These are phyloP conservation scores for Biscogniauxia marginata DNA, from an alignment of 2,329 filamentous ascomycete genomes.

Conservation along the genomic window DNA sequence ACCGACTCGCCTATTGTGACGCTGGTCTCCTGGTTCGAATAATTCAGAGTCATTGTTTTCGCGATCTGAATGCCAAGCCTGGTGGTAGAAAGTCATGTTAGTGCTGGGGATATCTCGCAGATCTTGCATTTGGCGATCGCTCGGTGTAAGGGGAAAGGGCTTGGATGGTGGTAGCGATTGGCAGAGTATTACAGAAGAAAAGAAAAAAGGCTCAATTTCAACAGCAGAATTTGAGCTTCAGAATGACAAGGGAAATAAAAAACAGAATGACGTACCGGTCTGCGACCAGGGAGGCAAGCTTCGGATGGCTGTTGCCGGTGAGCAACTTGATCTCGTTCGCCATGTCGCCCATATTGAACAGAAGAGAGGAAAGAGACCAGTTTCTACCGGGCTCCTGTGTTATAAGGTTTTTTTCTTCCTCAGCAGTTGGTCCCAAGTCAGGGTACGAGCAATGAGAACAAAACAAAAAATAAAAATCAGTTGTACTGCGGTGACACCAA, in stretches of 20 bases:
- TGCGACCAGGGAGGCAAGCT: conserved; percentile 37
- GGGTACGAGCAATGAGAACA: neutral
- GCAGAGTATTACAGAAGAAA: neutral
- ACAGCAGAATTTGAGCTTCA: too few species aligned
- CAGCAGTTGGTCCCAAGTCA: neutral
- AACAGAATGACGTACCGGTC: conserved; percentile 34
- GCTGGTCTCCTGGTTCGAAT: conserved; percentile 83
- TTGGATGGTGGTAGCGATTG: too few species aligned
- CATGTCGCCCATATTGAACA: conserved; percentile 8
- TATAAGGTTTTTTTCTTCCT: neutral
- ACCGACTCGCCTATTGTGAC: conserved; percentile 96
- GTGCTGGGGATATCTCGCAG: conserved; percentile 12
- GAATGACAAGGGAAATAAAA: conserved; percentile 2
- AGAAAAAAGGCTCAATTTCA: neutral
- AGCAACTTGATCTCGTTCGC: conserved; percentile 42
- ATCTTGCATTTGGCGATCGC: conserved; percentile 3
- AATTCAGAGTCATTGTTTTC: conserved; percentile 78
- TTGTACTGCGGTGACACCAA: neutral
- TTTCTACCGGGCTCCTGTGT: neutral
- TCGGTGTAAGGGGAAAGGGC: neutral
- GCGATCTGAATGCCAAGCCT: conserved; percentile 76
- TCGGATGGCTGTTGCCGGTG: conserved; percentile 40
- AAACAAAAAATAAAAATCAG: neutral
- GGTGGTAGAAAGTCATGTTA: conserved; percentile 12
- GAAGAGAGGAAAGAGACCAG: neutral